Evolutionary conservation across 805 yeast species (phyloP).

Genomic region (Nakazawaea ernobii): DNA sequence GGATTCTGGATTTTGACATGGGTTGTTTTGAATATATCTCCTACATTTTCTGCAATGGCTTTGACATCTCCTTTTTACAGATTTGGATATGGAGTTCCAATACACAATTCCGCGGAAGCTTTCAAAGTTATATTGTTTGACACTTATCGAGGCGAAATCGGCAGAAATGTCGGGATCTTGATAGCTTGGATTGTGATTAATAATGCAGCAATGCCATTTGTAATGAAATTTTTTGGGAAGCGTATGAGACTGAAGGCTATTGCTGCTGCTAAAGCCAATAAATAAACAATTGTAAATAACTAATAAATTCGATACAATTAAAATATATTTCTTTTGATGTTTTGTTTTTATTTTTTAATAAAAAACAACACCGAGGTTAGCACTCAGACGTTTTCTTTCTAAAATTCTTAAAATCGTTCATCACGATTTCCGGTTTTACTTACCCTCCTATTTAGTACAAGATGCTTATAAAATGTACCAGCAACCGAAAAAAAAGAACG

Average conservation of each 20-base stretch:
- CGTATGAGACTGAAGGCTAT: conserved; percentile 25
- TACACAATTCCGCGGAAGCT: conserved; percentile 59
- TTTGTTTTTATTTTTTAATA: no score
- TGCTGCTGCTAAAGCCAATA: not conserved
- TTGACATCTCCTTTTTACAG: conserved; percentile 51
- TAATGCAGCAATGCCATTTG: conserved; percentile 36
- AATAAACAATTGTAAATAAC: not conserved
- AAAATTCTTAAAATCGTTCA: no score
- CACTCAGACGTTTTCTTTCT: no score
- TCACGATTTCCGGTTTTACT: no score
- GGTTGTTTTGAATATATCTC: conserved; percentile 64
- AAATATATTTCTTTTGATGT: not conserved
- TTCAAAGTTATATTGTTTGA: conserved; percentile 54
- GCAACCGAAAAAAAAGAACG: no score
- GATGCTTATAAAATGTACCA: no score
- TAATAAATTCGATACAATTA: no score
- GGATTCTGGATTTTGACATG: conserved; percentile 72
- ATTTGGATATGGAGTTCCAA: conserved; percentile 65
- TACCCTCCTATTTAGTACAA: no score
- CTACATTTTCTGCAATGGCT: conserved; percentile 63
- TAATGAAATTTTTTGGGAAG: conserved; percentile 35
- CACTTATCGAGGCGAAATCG: conserved; percentile 51
- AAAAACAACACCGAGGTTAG: no score
- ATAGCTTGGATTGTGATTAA: conserved; percentile 56
- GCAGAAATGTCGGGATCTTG: conserved; percentile 55